phyloP scores from a whole-genome alignment of 2,329 filamentous ascomycete species.

The Cyphellophora attinorum region DNA sequence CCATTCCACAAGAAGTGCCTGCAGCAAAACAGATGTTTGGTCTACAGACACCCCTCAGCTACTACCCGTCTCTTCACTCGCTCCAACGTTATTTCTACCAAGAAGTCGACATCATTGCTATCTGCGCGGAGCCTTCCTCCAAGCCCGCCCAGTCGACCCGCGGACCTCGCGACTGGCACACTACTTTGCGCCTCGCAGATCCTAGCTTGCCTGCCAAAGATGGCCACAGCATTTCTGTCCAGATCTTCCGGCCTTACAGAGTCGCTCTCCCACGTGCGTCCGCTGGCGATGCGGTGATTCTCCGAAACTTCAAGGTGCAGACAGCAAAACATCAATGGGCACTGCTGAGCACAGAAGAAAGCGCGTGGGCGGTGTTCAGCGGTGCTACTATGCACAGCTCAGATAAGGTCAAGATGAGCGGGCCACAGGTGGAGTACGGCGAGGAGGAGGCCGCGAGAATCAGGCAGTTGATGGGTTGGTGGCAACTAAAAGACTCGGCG shows the following conservation, averaged over 20 bases:
- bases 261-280: constrained; percentile 26
- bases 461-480: constrained; percentile 31
- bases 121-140: constrained; percentile 24
- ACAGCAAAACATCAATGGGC: constrained; percentile 29
- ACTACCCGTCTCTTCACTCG: constrained; percentile 32
- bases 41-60: constrained; percentile 30
- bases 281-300: constrained; percentile 32
- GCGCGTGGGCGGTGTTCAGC: constrained; percentile 38
- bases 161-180: constrained; percentile 30
- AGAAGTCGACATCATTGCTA: constrained; percentile 31
- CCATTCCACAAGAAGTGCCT: background rate
- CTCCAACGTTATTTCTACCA: constrained; percentile 32
- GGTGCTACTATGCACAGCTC: constrained; percentile 9
- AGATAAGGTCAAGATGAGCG: constrained; percentile 23
- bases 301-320: constrained; percentile 37
- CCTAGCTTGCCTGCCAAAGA: constrained; percentile 13
- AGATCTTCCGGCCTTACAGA: constrained; percentile 33
- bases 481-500: constrained; percentile 25
- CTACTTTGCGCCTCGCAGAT: constrained; percentile 34
- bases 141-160: constrained; percentile 22
- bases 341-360: constrained; percentile 31
- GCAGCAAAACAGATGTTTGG: constrained; percentile 17
- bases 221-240: constrained; percentile 24
- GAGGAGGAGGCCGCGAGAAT: constrained; percentile 27
- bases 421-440: constrained; percentile 30